These are phyloP conservation scores for Barnettozyma sucrosica DNA, from an alignment of 805 yeast genomes.

Conservation along the genomic window DNA sequence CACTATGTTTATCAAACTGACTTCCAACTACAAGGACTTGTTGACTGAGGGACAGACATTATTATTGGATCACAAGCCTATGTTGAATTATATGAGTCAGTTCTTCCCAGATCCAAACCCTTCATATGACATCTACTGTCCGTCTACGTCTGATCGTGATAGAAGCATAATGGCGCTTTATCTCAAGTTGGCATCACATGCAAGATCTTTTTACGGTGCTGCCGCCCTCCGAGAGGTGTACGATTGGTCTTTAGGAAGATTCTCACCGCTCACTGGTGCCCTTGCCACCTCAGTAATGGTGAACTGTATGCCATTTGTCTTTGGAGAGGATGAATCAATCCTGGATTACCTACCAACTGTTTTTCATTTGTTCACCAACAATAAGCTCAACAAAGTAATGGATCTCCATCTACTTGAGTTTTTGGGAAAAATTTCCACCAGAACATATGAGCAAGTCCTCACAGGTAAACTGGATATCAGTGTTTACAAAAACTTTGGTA, in stretches of 20 bases:
- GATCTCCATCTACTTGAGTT: constrained; percentile 64
- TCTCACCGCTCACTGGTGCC: constrained; percentile 48
- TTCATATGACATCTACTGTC: constrained; percentile 36
- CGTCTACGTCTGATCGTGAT: constrained; percentile 31
- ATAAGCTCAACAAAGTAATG: constrained; percentile 40
- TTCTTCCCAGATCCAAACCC: constrained; percentile 44
- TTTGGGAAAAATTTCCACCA: constrained; percentile 54
- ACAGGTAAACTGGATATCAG: constrained; percentile 26
- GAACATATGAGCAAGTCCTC: constrained; percentile 34
- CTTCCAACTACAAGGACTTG: constrained; percentile 31
- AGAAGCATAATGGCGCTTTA: constrained; percentile 43
- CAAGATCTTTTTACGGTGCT: constrained; percentile 49
- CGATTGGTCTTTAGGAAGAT: constrained; percentile 44
- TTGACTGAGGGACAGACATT: constrained; percentile 26
- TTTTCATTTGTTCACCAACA: constrained; percentile 66
- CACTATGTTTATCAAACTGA: constrained; percentile 52
- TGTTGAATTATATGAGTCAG: constrained; percentile 29
- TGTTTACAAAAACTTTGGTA: constrained; percentile 48
- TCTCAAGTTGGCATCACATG: constrained; percentile 45
- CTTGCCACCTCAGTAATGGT: constrained; percentile 47
- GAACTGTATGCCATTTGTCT: constrained; percentile 44
- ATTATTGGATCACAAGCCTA: constrained; percentile 30
- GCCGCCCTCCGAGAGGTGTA: constrained; percentile 43
- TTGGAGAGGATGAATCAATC: constrained; percentile 33
- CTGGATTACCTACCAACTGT: constrained; percentile 58